phyloP scores from a whole-genome alignment of 768 basidiomycete genomes.

The Russula virescens region DNA sequence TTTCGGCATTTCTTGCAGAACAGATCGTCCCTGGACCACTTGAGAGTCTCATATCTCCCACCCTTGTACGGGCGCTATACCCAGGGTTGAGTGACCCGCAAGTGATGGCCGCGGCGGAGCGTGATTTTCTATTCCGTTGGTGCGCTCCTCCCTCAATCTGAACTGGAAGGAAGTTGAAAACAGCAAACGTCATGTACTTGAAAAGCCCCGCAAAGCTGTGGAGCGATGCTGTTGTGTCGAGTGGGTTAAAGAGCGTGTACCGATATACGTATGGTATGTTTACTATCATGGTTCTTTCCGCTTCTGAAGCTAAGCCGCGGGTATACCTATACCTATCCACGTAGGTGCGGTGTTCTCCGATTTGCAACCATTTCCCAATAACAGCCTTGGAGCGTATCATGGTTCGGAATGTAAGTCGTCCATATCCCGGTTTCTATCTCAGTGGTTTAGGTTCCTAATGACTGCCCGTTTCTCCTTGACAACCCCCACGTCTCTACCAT shows the following conservation, averaged over 20 bases:
- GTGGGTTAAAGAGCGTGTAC: slow-evolving; percentile 6
- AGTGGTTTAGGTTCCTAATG: no score
- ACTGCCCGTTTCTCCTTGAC: background rate
- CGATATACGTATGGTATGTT: slow-evolving; percentile 11
- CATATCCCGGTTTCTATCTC: no score
- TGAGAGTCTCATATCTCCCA: background rate
- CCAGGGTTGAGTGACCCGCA: slow-evolving; percentile 5
- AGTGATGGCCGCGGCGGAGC: background rate
- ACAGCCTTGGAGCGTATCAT: background rate
- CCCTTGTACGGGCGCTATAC: background rate
- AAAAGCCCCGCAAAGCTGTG: slow-evolving; percentile 15
- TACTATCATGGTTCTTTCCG: no score
- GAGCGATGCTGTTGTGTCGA: slow-evolving; percentile 8
- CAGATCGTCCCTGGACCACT: background rate
- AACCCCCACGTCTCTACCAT: background rate
- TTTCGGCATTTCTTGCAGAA: background rate
- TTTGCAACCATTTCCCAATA: background rate
- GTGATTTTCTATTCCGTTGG: slow-evolving; percentile 8
- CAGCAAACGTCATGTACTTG: no score
- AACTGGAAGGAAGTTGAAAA: background rate
- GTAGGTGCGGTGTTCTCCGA: slow-evolving; percentile 6
- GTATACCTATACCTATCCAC: background rate
- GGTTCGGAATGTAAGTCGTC: background rate
- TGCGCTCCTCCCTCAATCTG: background rate
- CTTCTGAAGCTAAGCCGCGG: no score